phyloP scores from a whole-genome alignment of 2,329 filamentous ascomycete genomes.

The Penicillium sp. region DNA sequence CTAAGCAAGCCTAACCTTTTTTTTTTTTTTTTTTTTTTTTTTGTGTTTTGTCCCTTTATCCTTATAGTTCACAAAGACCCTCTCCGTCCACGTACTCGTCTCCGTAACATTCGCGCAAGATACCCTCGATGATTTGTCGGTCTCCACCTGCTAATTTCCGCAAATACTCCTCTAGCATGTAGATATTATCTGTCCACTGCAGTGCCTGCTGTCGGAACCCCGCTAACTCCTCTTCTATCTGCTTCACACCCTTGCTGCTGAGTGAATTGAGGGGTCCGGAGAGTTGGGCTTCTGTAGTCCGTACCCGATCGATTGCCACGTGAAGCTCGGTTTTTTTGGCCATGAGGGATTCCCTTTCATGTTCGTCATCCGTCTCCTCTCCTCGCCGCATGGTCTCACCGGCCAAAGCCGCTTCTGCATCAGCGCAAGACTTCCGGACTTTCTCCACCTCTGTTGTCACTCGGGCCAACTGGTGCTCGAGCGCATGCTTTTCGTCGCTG shows the following conservation, averaged over 20 bases:
- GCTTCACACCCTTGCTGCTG: constrained; percentile 27
- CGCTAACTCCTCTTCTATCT: constrained; percentile 29
- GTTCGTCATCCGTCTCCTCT: constrained; percentile 20
- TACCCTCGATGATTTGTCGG: constrained; percentile 35
- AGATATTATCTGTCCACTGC: constrained; percentile 41
- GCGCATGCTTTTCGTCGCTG: constrained; percentile 48
- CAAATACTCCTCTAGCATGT: constrained; percentile 36
- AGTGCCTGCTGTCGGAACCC: constrained; percentile 27
- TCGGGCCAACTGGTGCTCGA: constrained; percentile 28
- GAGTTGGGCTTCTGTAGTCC: constrained; percentile 28
- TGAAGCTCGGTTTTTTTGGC: constrained; percentile 19
- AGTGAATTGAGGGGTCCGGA: constrained; percentile 19
- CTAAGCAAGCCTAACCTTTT: constrained; percentile 10
- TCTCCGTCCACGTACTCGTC: constrained; percentile 49
- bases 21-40: background rate
- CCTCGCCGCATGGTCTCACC: constrained; percentile 28
- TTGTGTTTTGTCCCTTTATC: background rate
- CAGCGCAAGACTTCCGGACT: constrained; percentile 23
- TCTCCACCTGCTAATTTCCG: constrained; percentile 35
- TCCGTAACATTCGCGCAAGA: constrained; percentile 44
- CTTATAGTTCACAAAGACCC: constrained; percentile 38
- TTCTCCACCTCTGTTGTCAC: constrained; percentile 26
- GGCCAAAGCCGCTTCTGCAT: constrained; percentile 31
- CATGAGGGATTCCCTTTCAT: constrained; percentile 19
- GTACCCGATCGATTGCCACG: constrained; percentile 28